Percentiles rank a stretch among this genome's conserved stretches.
Evolutionary conservation across 2,329 filamentous ascomycete species (phyloP).

Genomic region (Fusarium secorum): DNA sequence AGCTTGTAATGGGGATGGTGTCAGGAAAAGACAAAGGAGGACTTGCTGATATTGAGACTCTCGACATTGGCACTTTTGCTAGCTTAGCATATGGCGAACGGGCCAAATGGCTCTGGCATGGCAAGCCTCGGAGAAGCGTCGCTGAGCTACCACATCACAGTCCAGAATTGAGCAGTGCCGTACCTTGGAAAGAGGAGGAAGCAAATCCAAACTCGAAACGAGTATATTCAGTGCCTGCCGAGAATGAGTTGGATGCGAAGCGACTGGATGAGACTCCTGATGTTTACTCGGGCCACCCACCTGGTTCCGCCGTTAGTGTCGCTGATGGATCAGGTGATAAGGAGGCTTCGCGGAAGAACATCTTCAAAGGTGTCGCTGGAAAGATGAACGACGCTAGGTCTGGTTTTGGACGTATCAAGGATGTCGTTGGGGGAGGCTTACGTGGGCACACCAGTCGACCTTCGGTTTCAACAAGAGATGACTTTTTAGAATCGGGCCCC

Average conservation of each 20-base stretch:
- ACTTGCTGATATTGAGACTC: conserved; percentile 90
- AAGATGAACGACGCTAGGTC: conserved; percentile 83
- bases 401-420: conserved; percentile 85
- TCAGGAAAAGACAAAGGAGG: conserved; percentile 85
- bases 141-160: conserved; percentile 57
- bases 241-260: conserved; percentile 59
- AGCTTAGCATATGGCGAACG: conserved; percentile 81
- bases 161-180: conserved; percentile 55
- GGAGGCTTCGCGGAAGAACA: conserved; percentile 67
- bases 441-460: conserved; percentile 61
- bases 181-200: conserved; percentile 64
- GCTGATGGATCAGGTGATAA: conserved; percentile 60
- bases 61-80: conserved; percentile 85
- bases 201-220: conserved; percentile 54
- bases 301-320: conserved; percentile 57
- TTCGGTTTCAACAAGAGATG: conserved; percentile 60
- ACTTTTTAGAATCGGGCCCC: conserved; percentile 50
- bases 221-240: conserved; percentile 58
- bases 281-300: conserved; percentile 54
- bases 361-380: conserved; percentile 81
- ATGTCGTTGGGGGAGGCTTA: conserved; percentile 74
- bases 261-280: conserved; percentile 56
- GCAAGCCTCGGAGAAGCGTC: conserved; percentile 77
- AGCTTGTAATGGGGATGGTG: conserved; percentile 96
- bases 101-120: conserved; percentile 93